Conservation (phyloP, 2,329 filamentous ascomycete genomes). For the Alternaria gansuensis region DNA sequence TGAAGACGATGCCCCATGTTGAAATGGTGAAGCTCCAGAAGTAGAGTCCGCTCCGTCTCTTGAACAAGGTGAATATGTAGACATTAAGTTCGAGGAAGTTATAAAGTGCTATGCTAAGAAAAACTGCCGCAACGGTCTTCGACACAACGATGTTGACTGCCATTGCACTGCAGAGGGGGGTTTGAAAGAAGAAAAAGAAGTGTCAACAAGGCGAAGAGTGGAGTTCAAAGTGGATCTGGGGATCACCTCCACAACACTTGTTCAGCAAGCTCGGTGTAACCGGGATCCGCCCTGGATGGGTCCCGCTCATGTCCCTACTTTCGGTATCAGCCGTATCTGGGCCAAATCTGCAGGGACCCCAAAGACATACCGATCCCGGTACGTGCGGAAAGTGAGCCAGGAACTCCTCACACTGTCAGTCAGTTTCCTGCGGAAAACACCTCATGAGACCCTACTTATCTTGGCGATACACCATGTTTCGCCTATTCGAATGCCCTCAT, state of each 20-base stretch:
- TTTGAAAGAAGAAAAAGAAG: conserved; percentile 6
- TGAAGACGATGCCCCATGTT: conserved; percentile 55
- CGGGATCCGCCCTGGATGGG: conserved; percentile 1
- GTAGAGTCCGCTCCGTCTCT: conserved; percentile 56
- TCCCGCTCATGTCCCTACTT: neutral
- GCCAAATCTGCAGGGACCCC: neutral
- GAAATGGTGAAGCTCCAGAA: conserved; percentile 60
- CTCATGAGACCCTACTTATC: conserved; percentile 3
- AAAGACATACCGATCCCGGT: conserved; percentile 6
- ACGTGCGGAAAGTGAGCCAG: neutral
- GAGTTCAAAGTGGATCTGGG: conserved; percentile 13
- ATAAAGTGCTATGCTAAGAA: conserved; percentile 44
- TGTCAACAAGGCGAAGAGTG: conserved; percentile 10
- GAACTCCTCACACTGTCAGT: neutral
- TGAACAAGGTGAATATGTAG: conserved; percentile 58
- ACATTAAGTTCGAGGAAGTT: conserved; percentile 56
- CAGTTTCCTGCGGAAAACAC: neutral
- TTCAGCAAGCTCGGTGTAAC: conserved; percentile 6
- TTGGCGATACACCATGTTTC: conserved; percentile 10
- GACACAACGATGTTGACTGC: conserved; percentile 14
- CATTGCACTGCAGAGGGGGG: conserved; percentile 7
- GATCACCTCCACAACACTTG: conserved; percentile 16
- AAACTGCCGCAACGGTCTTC: conserved; percentile 28
- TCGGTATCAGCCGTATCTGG: neutral
- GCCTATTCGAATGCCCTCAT: neutral